Conservation (phyloP, 2,329 filamentous ascomycete species). For the Neoarthrinium moseri region DNA sequence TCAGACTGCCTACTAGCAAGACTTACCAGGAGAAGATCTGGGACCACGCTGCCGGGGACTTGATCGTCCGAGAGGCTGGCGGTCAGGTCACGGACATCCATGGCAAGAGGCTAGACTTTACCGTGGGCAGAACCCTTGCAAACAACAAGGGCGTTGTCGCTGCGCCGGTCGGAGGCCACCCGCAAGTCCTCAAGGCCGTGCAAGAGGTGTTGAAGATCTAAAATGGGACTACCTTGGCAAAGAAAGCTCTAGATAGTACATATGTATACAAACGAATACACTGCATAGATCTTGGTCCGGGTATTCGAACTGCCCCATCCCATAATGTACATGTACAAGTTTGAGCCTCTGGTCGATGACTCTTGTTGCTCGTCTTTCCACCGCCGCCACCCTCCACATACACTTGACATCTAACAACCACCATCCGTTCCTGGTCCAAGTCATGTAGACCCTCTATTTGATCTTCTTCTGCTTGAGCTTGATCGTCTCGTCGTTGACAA, state of each 20-base stretch:
- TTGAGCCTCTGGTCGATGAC: too few relatives aligned
- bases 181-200: slow-evolving; percentile 75
- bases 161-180: slow-evolving; percentile 74
- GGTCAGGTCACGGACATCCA: slow-evolving; percentile 87
- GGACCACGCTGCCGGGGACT: slow-evolving; percentile 94
- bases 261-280: slow-evolving; percentile 9
- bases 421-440: too few relatives aligned
- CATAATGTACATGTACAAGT: slow-evolving; percentile 3
- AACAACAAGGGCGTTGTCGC: slow-evolving; percentile 94
- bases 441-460: slow-evolving; percentile 60
- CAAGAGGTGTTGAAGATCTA: slow-evolving; percentile 64
- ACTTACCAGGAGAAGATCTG: slow-evolving; percentile 99
- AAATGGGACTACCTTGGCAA: not conserved
- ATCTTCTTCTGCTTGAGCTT: slow-evolving; percentile 98
- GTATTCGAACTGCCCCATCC: not conserved
- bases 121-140: slow-evolving; percentile 78
- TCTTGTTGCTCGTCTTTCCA: too few relatives aligned
- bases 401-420: too few relatives aligned
- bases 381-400: not conserved
- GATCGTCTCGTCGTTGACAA: slow-evolving; percentile 96
- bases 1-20: slow-evolving; percentile 80
- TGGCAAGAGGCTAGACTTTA: slow-evolving; percentile 84
- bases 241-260: slow-evolving; percentile 5
- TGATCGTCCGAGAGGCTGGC: slow-evolving; percentile 92
- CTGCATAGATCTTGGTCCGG: slow-evolving; percentile 6